phyloP scores from a whole-genome alignment of 139 green algal genomes.

The Edaphochlamys debaryana region DNA sequence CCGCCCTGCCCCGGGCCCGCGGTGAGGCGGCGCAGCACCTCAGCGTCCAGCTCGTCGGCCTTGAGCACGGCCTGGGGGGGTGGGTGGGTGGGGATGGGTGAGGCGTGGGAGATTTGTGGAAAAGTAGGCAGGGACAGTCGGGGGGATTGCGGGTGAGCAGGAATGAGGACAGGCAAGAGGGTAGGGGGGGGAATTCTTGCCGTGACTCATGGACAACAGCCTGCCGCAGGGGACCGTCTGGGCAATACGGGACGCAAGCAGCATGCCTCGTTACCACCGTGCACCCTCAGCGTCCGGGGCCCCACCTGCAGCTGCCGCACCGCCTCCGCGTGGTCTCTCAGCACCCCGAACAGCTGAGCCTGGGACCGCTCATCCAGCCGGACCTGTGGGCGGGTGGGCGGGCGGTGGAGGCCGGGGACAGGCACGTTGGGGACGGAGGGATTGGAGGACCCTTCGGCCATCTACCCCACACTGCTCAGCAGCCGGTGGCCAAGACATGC shows the following conservation, averaged over 20 bases:
- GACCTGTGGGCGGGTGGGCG: not conserved
- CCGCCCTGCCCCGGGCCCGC: not conserved
- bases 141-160: not conserved
- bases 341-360: conserved; percentile 39
- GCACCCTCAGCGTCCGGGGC: no score
- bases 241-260: no score
- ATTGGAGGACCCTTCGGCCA: not conserved
- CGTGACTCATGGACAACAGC: no score
- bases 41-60: conserved; percentile 41
- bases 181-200: not conserved
- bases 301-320: conserved; percentile 51
- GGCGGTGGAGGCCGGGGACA: not conserved
- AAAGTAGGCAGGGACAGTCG: not conserved
- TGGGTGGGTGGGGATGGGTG: no score
- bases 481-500: no score
- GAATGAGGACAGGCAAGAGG: not conserved
- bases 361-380: conserved; percentile 35
- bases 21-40: conserved; percentile 23
- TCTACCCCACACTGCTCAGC: no score
- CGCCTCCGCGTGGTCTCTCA: conserved; percentile 47
- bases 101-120: not conserved
- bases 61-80: conserved; percentile 43
- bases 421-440: not conserved
- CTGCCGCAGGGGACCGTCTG: no score
- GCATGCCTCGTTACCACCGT: no score